Evolutionary conservation across 768 basidiomycete genomes (phyloP).

Genomic region (Butyriboletus loyo): DNA sequence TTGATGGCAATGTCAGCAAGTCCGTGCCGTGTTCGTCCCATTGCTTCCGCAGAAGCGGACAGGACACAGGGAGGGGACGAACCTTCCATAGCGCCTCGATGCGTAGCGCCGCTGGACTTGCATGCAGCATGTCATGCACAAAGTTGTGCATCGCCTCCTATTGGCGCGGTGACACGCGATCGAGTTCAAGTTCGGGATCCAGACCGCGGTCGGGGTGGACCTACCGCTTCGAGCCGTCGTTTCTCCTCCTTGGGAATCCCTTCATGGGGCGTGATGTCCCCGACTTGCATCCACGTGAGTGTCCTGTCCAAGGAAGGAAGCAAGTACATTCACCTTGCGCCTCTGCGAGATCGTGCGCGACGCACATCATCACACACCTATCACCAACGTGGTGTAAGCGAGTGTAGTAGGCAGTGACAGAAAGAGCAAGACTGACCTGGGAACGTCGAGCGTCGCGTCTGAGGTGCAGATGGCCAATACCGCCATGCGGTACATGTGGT

Average conservation of each 20-base stretch:
- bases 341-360: conserved; percentile 96
- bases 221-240: conserved; percentile 65
- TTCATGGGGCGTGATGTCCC: conserved; percentile 90
- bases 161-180: not conserved
- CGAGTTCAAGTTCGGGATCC: not conserved
- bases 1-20: not conserved
- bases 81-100: conserved; percentile 73
- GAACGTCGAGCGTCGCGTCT: conserved; percentile 64
- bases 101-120: conserved; percentile 60
- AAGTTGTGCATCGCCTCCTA: conserved; percentile 92
- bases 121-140: conserved; percentile 83
- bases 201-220: conserved; percentile 9
- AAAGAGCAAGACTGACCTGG: conserved; percentile 50
- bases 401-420: not conserved
- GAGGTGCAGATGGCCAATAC: conserved; percentile 87
- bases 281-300: conserved; percentile 49
- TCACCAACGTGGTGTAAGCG: too few relatives aligned
- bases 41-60: not conserved
- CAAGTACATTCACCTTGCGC: conserved; percentile 61
- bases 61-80: not conserved
- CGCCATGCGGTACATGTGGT: conserved; percentile 98
- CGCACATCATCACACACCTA: conserved; percentile 80
- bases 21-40: not conserved
- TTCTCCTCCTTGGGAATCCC: conserved; percentile 84
- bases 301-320: not conserved